Evolutionary conservation across 1,139 yeast species (phyloP).

Genomic region (Saccharomyces hybrid): DNA sequence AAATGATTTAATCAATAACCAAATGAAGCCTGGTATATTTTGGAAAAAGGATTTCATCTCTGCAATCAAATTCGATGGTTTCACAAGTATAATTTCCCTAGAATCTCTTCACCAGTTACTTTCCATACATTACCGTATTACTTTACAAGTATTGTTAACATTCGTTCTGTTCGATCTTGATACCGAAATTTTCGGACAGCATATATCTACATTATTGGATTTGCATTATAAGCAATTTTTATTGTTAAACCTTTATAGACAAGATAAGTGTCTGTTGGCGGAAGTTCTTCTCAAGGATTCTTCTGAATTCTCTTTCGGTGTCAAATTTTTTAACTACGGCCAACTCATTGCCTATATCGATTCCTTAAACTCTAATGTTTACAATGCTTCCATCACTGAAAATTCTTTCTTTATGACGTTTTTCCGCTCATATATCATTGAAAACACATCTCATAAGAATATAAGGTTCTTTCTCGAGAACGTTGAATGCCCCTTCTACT

Average conservation of each 20-base stretch:
- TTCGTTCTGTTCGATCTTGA: constrained; percentile 29
- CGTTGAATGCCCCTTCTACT: constrained; percentile 18
- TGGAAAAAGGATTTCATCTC: constrained; percentile 16
- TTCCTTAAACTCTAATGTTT: constrained; percentile 14
- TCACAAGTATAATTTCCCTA: constrained; percentile 15
- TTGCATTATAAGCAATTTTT: constrained; percentile 25
- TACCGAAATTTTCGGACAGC: constrained; percentile 15
- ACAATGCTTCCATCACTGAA: constrained; percentile 11
- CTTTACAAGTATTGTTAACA: constrained; percentile 21
- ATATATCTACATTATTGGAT: constrained; percentile 19
- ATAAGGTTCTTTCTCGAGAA: constrained; percentile 13
- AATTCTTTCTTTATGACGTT: constrained; percentile 21
- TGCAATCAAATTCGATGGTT: constrained; percentile 14
- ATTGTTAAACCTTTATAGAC: constrained; percentile 21
- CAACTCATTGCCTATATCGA: constrained; percentile 22
- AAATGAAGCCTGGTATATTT: constrained; percentile 9
- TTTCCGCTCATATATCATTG: constrained; percentile 8
- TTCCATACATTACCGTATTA: constrained; percentile 20
- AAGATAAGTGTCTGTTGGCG: constrained; percentile 18
- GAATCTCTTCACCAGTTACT: constrained; percentile 24
- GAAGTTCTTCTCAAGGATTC: constrained; percentile 18
- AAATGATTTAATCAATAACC: constrained; percentile 23
- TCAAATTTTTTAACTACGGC: constrained; percentile 18
- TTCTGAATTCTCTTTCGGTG: constrained; percentile 22
- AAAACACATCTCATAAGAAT: constrained; percentile 11